Evolutionary conservation across 371 early-diverging fungal genomes (phyloP), one percentile per base, ranked within the genome.

Genomic region (Dentiscutata heterogama): DNA sequence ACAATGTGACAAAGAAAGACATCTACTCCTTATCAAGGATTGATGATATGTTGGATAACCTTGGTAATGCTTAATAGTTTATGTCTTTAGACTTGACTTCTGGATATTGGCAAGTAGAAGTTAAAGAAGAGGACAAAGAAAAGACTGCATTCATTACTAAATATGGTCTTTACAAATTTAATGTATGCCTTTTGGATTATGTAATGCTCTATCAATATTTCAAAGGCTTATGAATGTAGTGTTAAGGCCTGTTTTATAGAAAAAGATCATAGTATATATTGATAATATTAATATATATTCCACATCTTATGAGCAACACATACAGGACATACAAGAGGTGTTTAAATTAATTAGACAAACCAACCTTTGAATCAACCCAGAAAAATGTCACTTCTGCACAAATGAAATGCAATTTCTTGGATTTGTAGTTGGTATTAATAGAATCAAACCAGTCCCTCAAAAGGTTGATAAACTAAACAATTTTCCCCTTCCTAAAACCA

Each of bases 191-290:
- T 42, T 42, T 42, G 46, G 46, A 8, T 6, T 42, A 3, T 42
- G 10, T 6, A 42, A 42, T 42, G 10, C 35, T 5, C 53, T 27
- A 0, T 42, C 72, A 0, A 86, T 84, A 0, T 84, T 87, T 50
- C 87, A 86, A 72, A 80, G 84, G 22, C 16, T 85, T 5, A 84
- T 88, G 85, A 85, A 89, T 70, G 20, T 54, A 39, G 82, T 88
- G 8, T 83, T 89, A 22, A 2, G 8, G 8, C 46, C 46, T 42
- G 46, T 42, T 42, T 8, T 42, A 5, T 42, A 8, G 83, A 76
- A 18, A 86, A 83, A 68, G 7, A 39, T 42, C 7, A 20, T 68
- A 39, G 84, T 85, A 39, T 87, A 87, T 77, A 50, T 88, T 0
- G 87, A 89, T 82, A 84, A 87, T 83, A 83, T 88, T 29, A 54